Percentiles rank a stretch among this genome's conserved stretches.
phyloP scores from a whole-genome alignment of 768 basidiomycete species.

The Hysterangium stoloniferum region DNA sequence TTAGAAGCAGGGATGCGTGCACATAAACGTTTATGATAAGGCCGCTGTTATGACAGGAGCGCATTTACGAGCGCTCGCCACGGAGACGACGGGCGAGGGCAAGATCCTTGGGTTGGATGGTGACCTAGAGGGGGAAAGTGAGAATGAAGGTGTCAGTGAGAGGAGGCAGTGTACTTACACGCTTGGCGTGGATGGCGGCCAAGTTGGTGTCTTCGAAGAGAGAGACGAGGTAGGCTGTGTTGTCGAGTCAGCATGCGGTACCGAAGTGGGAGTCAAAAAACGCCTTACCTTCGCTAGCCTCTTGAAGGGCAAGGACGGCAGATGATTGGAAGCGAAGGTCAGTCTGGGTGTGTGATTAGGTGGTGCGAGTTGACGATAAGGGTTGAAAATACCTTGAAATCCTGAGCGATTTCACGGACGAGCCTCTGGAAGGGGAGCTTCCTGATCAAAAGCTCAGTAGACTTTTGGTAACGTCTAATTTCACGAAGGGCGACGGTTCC shows the following conservation, averaged over 20 bases:
- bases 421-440: constrained; percentile 44
- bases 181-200: constrained; percentile 53
- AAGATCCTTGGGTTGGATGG: constrained; percentile 68
- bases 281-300: constrained; percentile 38
- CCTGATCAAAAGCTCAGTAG: constrained; percentile 44
- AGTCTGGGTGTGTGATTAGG: constrained; percentile 33
- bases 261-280: background rate
- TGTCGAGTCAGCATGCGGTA: background rate
- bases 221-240: constrained; percentile 61
- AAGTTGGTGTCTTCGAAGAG: constrained; percentile 65
- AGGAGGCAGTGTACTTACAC: constrained; percentile 54
- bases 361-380: constrained; percentile 21
- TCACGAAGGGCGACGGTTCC: constrained; percentile 99
- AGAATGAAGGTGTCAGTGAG: background rate
- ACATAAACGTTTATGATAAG: no score
- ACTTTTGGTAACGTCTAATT: constrained; percentile 56
- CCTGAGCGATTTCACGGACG: constrained; percentile 45
- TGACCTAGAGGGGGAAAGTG: constrained; percentile 29
- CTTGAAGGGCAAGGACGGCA: constrained; percentile 61
- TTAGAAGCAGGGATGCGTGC: no score
- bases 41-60: no score
- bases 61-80: constrained; percentile 52
- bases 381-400: constrained; percentile 32
- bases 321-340: constrained; percentile 74
- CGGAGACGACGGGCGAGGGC: constrained; percentile 64